Percentiles rank a stretch among this genome's conserved stretches.
Conservation (phyloP, 139 green algal genomes). For the Ulvella scutata region DNA sequence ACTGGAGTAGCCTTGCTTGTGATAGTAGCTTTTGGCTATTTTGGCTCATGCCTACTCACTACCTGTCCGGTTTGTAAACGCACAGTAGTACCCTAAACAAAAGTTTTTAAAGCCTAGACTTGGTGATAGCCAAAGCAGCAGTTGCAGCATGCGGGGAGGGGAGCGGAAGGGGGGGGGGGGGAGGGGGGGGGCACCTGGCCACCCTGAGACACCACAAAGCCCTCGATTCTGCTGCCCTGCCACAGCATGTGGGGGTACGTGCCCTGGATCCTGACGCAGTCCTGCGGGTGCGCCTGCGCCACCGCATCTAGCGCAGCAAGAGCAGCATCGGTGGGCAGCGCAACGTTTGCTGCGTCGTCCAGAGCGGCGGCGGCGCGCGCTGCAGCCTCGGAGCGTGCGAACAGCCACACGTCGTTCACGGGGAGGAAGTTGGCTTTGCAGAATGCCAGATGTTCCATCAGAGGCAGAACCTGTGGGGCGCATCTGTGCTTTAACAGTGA, state of each 20-base stretch:
- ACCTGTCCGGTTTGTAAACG: too few species aligned
- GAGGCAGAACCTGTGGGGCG: neutral
- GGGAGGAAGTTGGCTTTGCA: constrained; percentile 25
- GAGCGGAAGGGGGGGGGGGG: neutral
- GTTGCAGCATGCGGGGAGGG: neutral
- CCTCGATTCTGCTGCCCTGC: constrained; percentile 34
- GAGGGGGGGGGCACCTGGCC: neutral
- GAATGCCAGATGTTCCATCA: constrained; percentile 8
- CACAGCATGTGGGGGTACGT: constrained; percentile 38
- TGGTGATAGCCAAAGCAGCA: too few species aligned
- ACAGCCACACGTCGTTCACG: constrained; percentile 36
- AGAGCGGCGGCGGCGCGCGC: constrained; percentile 10
- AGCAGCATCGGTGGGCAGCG: neutral
- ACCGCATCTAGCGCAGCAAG: neutral
- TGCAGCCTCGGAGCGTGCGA: constrained; percentile 8
- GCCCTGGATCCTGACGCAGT: constrained; percentile 20
- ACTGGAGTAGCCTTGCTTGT: too few species aligned
- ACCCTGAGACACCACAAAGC: constrained; percentile 34
- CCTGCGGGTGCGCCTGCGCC: neutral
- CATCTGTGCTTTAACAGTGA: neutral
- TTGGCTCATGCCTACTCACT: too few species aligned
- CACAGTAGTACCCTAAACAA: too few species aligned
- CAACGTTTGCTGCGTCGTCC: constrained; percentile 8
- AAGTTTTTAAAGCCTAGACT: too few species aligned
- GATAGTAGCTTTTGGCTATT: too few species aligned